Percentiles rank a stretch among this genome's conserved stretches.
Conservation (phyloP, 306 rosid genomes). For the Biancaea sappan region DNA sequence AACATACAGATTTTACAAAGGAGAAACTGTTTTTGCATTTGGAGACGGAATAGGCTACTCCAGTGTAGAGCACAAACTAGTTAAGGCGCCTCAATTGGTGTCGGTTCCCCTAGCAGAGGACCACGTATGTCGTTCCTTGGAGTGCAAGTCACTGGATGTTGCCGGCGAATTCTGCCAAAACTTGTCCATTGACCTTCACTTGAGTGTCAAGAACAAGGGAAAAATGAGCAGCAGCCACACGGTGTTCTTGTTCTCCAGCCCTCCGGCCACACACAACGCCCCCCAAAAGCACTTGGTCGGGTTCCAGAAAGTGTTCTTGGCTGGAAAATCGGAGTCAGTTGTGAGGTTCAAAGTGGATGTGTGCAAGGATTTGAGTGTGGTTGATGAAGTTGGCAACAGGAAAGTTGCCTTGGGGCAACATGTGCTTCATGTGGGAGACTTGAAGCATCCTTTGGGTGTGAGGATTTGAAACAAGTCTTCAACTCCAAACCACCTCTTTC, state of each 20-base stretch:
- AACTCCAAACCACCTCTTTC: slow-evolving; percentile 35
- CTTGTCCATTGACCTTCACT: slow-evolving; percentile 62
- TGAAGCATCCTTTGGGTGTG: slow-evolving; percentile 68
- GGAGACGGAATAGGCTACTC: slow-evolving; percentile 88
- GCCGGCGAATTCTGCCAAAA: slow-evolving; percentile 61
- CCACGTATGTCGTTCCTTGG: slow-evolving; percentile 65
- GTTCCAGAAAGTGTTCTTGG: slow-evolving; percentile 69
- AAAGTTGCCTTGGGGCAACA: slow-evolving; percentile 82
- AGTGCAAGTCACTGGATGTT: slow-evolving; percentile 73
- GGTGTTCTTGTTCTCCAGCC: slow-evolving; percentile 64
- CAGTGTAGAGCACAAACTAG: slow-evolving; percentile 54
- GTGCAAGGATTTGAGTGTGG: slow-evolving; percentile 86
- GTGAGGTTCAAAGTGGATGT: slow-evolving; percentile 78
- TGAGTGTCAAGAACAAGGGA: slow-evolving; percentile 75
- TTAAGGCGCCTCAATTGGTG: slow-evolving; percentile 62
- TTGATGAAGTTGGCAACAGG: slow-evolving; percentile 79
- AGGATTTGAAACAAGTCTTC: slow-evolving; percentile 68
- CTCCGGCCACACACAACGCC: slow-evolving; percentile 74
- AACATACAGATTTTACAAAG: slow-evolving; percentile 81
- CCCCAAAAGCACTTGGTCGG: slow-evolving; percentile 83
- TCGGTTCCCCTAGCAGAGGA: slow-evolving; percentile 64
- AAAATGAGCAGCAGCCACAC: slow-evolving; percentile 64
- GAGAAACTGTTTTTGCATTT: slow-evolving; percentile 77
- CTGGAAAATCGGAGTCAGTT: slow-evolving; percentile 48
- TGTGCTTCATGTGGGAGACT: slow-evolving; percentile 78